These are phyloP conservation scores for Lactarius sanguifluus DNA, from an alignment of 768 basidiomycete species.

Conservation along the genomic window DNA sequence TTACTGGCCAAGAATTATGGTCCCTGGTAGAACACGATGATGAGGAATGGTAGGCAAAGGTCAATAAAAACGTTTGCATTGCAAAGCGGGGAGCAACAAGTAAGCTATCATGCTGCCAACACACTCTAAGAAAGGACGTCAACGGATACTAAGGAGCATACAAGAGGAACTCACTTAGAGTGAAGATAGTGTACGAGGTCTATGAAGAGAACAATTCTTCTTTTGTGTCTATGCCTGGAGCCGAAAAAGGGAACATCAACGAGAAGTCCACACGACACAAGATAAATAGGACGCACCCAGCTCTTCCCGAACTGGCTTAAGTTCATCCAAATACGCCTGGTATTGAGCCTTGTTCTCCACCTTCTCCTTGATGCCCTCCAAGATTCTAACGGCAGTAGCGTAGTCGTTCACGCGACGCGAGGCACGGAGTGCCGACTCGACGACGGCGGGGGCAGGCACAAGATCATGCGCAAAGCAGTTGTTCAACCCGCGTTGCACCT, in stretches of 20 bases:
- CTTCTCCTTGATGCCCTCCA: conserved; percentile 96
- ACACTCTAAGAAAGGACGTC: conserved; percentile 6
- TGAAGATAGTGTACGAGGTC: conserved; percentile 28
- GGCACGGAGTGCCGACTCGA: conserved; percentile 86
- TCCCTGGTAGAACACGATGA: background rate
- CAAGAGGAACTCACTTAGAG: conserved; percentile 2
- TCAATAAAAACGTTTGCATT: conserved; percentile 19
- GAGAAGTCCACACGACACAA: background rate
- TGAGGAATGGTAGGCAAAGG: background rate
- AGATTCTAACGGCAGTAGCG: conserved; percentile 92
- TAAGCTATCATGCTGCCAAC: conserved; percentile 25
- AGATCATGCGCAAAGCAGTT: conserved; percentile 99
- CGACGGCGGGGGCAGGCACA: conserved; percentile 78
- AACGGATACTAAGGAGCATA: background rate
- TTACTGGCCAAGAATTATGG: background rate
- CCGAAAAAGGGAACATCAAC: conserved; percentile 10
- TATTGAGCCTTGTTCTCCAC: conserved; percentile 98
- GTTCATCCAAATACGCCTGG: conserved; percentile 87
- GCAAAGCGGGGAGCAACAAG: conserved; percentile 13
- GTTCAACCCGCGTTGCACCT: conserved; percentile 98
- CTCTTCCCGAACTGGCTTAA: conserved; percentile 86
- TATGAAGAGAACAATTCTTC: conserved; percentile 62
- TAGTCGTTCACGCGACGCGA: conserved; percentile 94
- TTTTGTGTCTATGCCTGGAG: conserved; percentile 55
- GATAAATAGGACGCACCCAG: conserved; percentile 57